Base-by-base conservation (phyloP, 352 stramenopile genomes). In the Globisporangium paroecandrum region DNA sequence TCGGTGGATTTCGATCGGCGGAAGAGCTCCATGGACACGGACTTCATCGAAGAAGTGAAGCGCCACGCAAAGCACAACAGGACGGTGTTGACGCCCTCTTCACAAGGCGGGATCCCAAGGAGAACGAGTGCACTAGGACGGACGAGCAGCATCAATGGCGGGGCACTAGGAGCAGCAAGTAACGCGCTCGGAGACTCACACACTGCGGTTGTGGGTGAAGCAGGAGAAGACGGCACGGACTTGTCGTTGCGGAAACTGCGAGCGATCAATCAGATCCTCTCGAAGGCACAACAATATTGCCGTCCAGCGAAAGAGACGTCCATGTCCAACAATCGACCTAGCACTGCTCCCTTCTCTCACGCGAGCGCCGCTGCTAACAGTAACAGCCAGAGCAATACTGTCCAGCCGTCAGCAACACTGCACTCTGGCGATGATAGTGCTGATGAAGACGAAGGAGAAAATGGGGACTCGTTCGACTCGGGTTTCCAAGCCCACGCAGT, bases 191-290 rank as follows among this genome's bases (percentile, higher is more conserved):
- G 34, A 66, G 34, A 49, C 5, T 10, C 27, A 20, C 7, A 24
- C 22, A 34, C 51, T 57, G 22, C 9, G 22, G 51, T 8, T 18
- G 15, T 41, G 43, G 25, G 25, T 6, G 54, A 6, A 3, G 2
- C 12, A 32, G 4, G n/a, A 62, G 4, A 29, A 58, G 25, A 64
- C 66, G 4, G 71, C 69, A 41, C 61, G 51, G 49, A 27, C 38
- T 18, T 29, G 18, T 53, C 71, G 5, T 67, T 87, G n/a, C 63
- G 74, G 10, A 92, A 90, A 56, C 63, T 92, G n/a, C 71, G 73
- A 0, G 67, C 64, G 27, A 92, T 92, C 70, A 92, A 92, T 32
- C 64, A 77, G 0, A 90, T 92, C 49, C 82, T 91, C 20, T 62
- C 75, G 20, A 84, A 74, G 54, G 81, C 74, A 0, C 77, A 87